A percentile compares a stretch with the other conserved stretches of the same genome.
These are phyloP conservation scores for Yamadazyma blattariae DNA, from an alignment of 1,139 yeast species.

Conservation along the genomic window DNA sequence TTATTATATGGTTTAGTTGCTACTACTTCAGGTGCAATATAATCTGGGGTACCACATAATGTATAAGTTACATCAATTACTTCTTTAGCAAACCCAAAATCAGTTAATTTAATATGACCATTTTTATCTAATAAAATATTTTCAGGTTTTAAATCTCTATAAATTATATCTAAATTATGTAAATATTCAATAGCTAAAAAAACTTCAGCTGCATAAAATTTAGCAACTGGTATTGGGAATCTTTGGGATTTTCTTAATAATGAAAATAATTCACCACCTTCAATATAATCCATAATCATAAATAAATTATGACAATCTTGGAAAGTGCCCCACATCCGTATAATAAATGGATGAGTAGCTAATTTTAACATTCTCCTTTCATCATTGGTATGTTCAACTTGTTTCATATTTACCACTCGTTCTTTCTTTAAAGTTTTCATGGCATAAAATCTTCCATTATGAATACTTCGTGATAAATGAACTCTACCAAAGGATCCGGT, in stretches of 20 bases:
- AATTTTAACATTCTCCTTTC: slow-evolving; percentile 56
- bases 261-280: slow-evolving; percentile 60
- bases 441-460: slow-evolving; percentile 59
- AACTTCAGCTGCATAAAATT: slow-evolving; percentile 62
- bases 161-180: slow-evolving; percentile 55
- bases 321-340: slow-evolving; percentile 65
- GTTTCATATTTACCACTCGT: slow-evolving; percentile 60
- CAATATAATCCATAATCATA: slow-evolving; percentile 64
- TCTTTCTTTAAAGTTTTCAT: slow-evolving; percentile 57
- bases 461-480: slow-evolving; percentile 55
- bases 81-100: slow-evolving; percentile 63
- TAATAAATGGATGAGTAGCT: slow-evolving; percentile 58
- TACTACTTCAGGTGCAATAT: slow-evolving; percentile 62
- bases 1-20: slow-evolving; percentile 61
- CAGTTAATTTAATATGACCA: slow-evolving; percentile 60
- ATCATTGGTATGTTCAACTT: slow-evolving; percentile 63
- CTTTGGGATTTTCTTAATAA: slow-evolving; percentile 56
- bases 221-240: slow-evolving; percentile 62
- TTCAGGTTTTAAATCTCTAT: slow-evolving; percentile 62
- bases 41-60: slow-evolving; percentile 63
- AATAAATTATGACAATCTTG: slow-evolving; percentile 56
- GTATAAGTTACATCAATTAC: slow-evolving; percentile 60
- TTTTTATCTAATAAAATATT: slow-evolving; percentile 55
- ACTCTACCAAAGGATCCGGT: slow-evolving; percentile 66
- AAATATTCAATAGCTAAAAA: slow-evolving; percentile 56